Base-by-base conservation (phyloP, 1,139 yeast species). In the Candida dubliniensis region DNA sequence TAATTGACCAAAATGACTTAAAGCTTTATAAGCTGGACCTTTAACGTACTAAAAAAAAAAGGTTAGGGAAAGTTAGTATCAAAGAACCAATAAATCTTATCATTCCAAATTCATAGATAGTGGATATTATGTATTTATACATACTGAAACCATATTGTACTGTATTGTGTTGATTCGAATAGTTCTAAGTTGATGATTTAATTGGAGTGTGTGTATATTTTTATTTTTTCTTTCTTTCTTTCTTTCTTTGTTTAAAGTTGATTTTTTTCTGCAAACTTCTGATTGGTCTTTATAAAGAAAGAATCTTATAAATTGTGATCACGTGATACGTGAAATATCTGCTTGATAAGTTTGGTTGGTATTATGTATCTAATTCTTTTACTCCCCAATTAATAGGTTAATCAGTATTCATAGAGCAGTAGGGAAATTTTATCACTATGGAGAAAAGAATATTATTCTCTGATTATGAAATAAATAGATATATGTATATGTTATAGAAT, bases 11-110 rank as follows among this genome's bases (percentile, higher is more conserved):
- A 67, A 42, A 41, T 54, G 51, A 49, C 64, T 55, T 47, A 64
- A 56, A 39, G 70, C 57, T 60, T 71, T 73, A 64, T 72, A 73
- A 50, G 66, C 71, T 50, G 79, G 79, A 52, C 74, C 77, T 68
- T 61, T 72, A 49, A 69, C 53, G 71, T 74, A 74, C 77, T 72
- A 50, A 11, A 43, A 25, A 18, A 31, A 31, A 23, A 15, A n/a
- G n/a, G n/a, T 12, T 13, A 67, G 63, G 63, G 63, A 67, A 57
- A 51, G 8, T 11, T 5, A 9, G 10, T 4, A 25, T 18, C 25
- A 13, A 13, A 23, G 38, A 14, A 13, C 23, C 8, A 25, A 7
- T 25, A 25, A n/a, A n/a, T n/a, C n/a, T n/a, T n/a, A n/a, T n/a
- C n/a, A n/a, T n/a, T n/a, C n/a, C n/a, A n/a, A n/a, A n/a, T n/a